Conservation (phyloP, 495 filamentous ascomycete genomes). For the Cercophora newfieldiana region DNA sequence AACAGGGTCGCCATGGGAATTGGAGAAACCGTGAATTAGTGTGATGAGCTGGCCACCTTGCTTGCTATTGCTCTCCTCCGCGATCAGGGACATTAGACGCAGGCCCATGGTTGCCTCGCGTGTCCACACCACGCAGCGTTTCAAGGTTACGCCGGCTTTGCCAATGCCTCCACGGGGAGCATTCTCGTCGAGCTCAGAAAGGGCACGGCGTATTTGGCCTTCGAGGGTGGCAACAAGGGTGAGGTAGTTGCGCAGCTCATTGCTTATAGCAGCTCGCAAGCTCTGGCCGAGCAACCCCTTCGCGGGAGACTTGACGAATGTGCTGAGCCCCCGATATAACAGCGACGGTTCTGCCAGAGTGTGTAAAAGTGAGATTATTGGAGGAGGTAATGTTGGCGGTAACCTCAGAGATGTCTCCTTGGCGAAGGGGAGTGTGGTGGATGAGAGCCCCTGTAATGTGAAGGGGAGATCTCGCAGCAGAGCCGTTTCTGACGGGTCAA, state of each 20-base stretch:
- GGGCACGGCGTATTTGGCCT: conserved; percentile 83
- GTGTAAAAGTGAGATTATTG: conserved; percentile 84
- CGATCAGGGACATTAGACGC: conserved; percentile 90
- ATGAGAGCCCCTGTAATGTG: conserved; percentile 90
- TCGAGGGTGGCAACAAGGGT: conserved; percentile 92
- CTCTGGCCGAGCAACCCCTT: conserved; percentile 83
- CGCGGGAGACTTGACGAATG: conserved; percentile 71
- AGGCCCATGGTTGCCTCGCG: conserved; percentile 96
- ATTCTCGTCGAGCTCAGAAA: conserved; percentile 64
- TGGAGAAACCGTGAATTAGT: conserved; percentile 88
- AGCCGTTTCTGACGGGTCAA: conserved; percentile 63
- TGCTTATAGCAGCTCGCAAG: conserved; percentile 82
- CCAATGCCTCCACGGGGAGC: conserved; percentile 66
- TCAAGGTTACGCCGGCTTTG: conserved; percentile 91
- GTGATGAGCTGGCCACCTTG: conserved; percentile 94
- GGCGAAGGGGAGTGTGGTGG: conserved; percentile 75
- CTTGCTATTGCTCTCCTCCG: conserved; percentile 80
- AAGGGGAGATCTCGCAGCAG: conserved; percentile 90
- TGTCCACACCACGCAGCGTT: conserved; percentile 96
- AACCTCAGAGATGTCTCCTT: conserved; percentile 66
- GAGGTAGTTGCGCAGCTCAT: conserved; percentile 86
- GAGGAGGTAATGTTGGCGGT: conserved; percentile 75
- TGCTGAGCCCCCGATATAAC: conserved; percentile 74
- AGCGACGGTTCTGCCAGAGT: conserved; percentile 90
- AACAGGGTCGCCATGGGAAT: conserved; percentile 92